phyloP scores from a whole-genome alignment of 1,284 basidiomycete species.

The Vanrija sp. region DNA sequence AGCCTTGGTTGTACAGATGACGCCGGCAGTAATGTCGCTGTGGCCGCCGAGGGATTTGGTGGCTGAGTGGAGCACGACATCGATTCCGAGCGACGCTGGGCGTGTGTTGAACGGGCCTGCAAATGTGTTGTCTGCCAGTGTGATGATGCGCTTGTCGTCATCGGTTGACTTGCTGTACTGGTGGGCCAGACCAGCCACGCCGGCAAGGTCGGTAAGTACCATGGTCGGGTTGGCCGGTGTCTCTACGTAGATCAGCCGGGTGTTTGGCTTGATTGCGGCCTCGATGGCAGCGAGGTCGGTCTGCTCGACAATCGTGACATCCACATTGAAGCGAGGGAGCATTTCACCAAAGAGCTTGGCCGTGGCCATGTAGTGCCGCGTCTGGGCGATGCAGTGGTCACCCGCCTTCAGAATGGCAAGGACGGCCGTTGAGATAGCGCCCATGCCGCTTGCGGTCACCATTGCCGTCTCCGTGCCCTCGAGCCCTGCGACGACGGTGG shows the following conservation, averaged over 20 bases:
- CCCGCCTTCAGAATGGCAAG: conserved; percentile 4
- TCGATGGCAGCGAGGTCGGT: conserved; percentile 7
- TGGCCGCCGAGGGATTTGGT: conserved; percentile 12
- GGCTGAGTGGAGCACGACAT: conserved; percentile 12
- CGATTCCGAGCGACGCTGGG: conserved; percentile 8
- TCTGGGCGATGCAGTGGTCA: conserved; percentile 13
- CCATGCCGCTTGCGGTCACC: conserved; percentile 12
- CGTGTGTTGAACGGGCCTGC: conserved; percentile 11
- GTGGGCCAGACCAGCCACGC: conserved; percentile 1
- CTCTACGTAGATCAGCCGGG: conserved; percentile 13
- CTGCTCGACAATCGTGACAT: conserved; percentile 6
- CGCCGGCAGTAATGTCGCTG: conserved; percentile 13
- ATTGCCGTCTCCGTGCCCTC: conserved; percentile 13
- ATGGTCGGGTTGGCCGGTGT: conserved; percentile 16
- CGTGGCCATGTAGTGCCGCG: conserved; percentile 12
- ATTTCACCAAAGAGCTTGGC: conserved; percentile 14
- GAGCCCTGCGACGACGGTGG: conserved; percentile 7
- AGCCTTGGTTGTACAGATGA: conserved; percentile 4
- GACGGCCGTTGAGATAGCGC: conserved; percentile 11
- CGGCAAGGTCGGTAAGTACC: conserved; percentile 9
- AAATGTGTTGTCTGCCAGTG: conserved; percentile 10
- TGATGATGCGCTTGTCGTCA: conserved; percentile 4
- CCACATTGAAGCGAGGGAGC: conserved; percentile 8
- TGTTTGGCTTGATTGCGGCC: conserved; percentile 4
- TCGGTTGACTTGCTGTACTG: not conserved